Percentiles rank a stretch among this genome's conserved stretches.
Conservation (phyloP, 2,329 filamentous ascomycete genomes). For the Fusarium tjaetaba region DNA sequence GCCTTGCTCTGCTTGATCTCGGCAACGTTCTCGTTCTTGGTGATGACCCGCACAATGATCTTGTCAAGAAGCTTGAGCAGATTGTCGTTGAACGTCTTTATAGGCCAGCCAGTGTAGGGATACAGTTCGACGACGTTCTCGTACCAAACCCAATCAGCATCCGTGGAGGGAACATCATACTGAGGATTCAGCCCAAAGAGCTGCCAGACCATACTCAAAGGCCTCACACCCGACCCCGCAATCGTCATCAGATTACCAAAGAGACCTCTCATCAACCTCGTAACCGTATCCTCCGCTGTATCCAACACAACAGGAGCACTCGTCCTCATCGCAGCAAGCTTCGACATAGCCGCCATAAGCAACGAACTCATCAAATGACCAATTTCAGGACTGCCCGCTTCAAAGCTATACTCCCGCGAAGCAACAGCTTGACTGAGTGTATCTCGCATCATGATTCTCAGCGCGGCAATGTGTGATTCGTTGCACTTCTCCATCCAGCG, state of each 20-base stretch:
- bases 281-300: slow-evolving; percentile 5
- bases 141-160: slow-evolving; percentile 10
- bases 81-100: slow-evolving; percentile 6
- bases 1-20: neutral
- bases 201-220: slow-evolving; percentile 27
- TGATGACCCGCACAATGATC: slow-evolving; percentile 1
- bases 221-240: neutral
- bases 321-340: slow-evolving; percentile 3
- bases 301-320: slow-evolving; percentile 3
- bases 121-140: slow-evolving; percentile 18
- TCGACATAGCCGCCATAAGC: slow-evolving; percentile 18
- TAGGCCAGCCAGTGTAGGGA: slow-evolving; percentile 13
- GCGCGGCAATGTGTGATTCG: neutral
- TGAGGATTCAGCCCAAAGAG: neutral
- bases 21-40: neutral
- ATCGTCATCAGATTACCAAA: slow-evolving; percentile 20
- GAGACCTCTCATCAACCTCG: slow-evolving; percentile 4
- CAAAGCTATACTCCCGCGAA: neutral
- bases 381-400: neutral
- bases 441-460: slow-evolving; percentile 17
- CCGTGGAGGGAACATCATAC: neutral
- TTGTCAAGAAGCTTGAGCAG: slow-evolving; percentile 12
- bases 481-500: slow-evolving; percentile 30
- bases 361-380: slow-evolving; percentile 15
- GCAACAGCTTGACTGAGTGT: neutral